Percentiles rank a stretch among this genome's conserved stretches.
These are phyloP conservation scores for Aspergillus eucalypticola DNA, from an alignment of 2,329 filamentous ascomycete genomes.

Conservation along the genomic window DNA sequence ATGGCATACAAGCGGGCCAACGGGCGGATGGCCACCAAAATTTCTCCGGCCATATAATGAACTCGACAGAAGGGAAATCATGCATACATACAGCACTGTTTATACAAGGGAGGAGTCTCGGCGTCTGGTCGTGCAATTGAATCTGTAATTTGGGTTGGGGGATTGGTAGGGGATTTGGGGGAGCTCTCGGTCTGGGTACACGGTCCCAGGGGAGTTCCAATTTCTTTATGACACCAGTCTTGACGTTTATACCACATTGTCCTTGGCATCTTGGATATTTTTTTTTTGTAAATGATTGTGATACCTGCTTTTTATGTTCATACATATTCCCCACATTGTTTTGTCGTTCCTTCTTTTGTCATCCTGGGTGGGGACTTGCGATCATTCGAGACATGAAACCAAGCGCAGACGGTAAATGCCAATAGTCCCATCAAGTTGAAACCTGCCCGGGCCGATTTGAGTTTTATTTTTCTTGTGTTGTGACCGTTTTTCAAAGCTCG, in stretches of 20 bases:
- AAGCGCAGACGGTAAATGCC: neutral
- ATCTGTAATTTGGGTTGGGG: conserved; percentile 14
- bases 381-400: neutral
- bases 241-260: conserved; percentile 21
- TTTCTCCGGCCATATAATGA: conserved; percentile 27
- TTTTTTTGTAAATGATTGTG: conserved; percentile 23
- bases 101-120: conserved; percentile 23
- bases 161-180: neutral
- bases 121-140: conserved; percentile 13
- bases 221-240: conserved; percentile 17
- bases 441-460: too few species aligned
- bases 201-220: neutral
- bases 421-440: too few species aligned
- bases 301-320: conserved; percentile 6
- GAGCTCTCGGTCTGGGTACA: neutral
- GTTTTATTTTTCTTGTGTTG: neutral
- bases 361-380: neutral
- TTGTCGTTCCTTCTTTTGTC: neutral
- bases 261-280: conserved; percentile 9
- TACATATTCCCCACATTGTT: conserved; percentile 18
- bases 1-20: conserved; percentile 42
- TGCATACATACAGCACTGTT: conserved; percentile 5
- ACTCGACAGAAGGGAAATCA: neutral
- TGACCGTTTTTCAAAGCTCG: neutral
- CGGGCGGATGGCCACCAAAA: conserved; percentile 35